These are phyloP conservation scores for Chlorella sp. DNA, from an alignment of 139 green algal genomes.

Conservation along the genomic window DNA sequence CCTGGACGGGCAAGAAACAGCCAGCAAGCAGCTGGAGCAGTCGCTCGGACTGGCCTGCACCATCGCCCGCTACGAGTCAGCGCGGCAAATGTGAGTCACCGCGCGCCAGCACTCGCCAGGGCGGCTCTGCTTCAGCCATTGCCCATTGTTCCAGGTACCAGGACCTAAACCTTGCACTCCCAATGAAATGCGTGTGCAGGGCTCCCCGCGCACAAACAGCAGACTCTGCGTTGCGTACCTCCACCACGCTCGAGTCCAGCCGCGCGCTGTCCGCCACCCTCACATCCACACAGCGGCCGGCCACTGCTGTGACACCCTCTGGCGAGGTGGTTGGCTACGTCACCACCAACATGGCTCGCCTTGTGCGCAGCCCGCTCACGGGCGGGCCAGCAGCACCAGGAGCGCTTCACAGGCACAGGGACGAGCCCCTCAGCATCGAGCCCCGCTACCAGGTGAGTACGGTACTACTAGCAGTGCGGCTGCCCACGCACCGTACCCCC, in stretches of 20 bases:
- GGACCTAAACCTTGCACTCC: too few relatives aligned
- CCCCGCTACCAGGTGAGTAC: conserved; percentile 11
- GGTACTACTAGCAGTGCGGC: too few relatives aligned
- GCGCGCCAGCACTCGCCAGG: background rate
- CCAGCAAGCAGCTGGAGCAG: conserved; percentile 19
- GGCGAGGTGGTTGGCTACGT: conserved; percentile 36
- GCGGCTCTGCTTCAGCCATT: too few relatives aligned
- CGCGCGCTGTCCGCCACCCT: too few relatives aligned
- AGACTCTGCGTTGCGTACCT: conserved; percentile 1
- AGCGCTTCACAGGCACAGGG: background rate
- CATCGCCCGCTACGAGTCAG: conserved; percentile 25
- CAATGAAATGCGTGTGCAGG: too few relatives aligned
- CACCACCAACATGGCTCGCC: conserved; percentile 18
- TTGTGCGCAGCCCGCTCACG: background rate
- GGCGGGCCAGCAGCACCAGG: background rate
- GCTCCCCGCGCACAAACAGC: conserved; percentile 9
- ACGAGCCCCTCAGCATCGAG: background rate
- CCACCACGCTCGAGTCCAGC: too few relatives aligned
- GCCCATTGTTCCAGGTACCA: too few relatives aligned
- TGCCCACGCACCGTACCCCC: too few relatives aligned
- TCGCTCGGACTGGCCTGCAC: conserved; percentile 20
- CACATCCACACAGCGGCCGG: conserved; percentile 15
- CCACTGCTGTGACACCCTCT: conserved; percentile 10
- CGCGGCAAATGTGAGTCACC: background rate
- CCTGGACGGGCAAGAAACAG: conserved; percentile 16